Base-by-base conservation (phyloP, 192 early-diverging fungal genomes). In the Ambispora gerdemannii region DNA sequence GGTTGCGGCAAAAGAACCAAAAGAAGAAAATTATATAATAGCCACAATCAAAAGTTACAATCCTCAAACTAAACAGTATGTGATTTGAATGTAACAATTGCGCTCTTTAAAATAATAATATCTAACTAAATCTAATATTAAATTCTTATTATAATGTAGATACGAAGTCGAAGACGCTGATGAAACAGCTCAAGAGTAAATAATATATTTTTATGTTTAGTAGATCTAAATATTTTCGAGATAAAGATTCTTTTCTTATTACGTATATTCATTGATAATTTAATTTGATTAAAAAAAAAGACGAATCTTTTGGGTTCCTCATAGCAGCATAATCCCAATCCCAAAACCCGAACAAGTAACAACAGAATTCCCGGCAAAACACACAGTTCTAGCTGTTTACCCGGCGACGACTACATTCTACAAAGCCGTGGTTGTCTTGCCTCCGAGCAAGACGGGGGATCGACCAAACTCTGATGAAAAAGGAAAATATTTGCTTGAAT, bases 371-470 rank as follows among this genome's bases (percentile, higher is more conserved):
- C 70, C 77, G 36, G 66, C 76, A 8, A 75, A 76, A 0, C 72
- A 72, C 8, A 77, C 79, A 22, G 82, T 85, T 24, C 33, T 85
- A 51, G 84, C 84, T 2, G 55, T 86, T 3, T 86, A 86, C 64
- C 84, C 82, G 10, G 76, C 73, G 3, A 82, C 84, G 0, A 86
- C 84, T 11, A 83, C 82, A 50, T 86, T 86, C 67, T 86, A 86
- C 59, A 77, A 78, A 43, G 84, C 82, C 4, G 76, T 72, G 13
- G 79, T 86, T 6, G 70, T 82, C 1, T 61, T 76, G 3, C 63
- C 80, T 19, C 82, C 82, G 8, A 81, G 76, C 56, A 83, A 86
- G 79, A 79, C 80, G 76, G 67, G 11, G 49, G 15, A 3, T 1
- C 49, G 19, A 24, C 32, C 25, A 30, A 43, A 43, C 15, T 10